phyloP scores from a whole-genome alignment of 805 yeast genomes.

The Hyphopichia homilentoma region DNA sequence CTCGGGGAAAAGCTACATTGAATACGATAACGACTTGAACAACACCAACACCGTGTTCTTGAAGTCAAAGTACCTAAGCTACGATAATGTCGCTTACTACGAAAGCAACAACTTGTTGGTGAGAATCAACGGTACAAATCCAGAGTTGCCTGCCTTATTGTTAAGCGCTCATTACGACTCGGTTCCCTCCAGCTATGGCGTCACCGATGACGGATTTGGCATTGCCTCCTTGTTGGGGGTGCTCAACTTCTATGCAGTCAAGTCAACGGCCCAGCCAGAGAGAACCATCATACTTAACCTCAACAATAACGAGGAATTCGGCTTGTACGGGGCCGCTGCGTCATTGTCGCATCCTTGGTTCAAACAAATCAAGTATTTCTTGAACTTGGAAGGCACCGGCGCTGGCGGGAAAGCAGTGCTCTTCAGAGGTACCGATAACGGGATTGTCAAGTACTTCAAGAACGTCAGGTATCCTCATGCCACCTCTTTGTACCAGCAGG shows the following conservation, averaged over 20 bases:
- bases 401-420: conserved; percentile 82
- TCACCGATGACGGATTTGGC: conserved; percentile 93
- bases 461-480: conserved; percentile 70
- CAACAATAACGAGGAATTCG: conserved; percentile 88
- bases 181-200: conserved; percentile 82
- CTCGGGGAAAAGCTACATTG: conserved; percentile 23
- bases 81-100: conserved; percentile 63
- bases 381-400: conserved; percentile 91
- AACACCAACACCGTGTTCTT: conserved; percentile 47
- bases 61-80: conserved; percentile 42
- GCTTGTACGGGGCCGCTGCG: conserved; percentile 74
- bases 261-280: conserved; percentile 47
- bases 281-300: conserved; percentile 79
- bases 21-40: conserved; percentile 39
- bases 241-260: conserved; percentile 42
- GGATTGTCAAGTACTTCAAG: conserved; percentile 55
- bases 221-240: conserved; percentile 76
- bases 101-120: conserved; percentile 82
- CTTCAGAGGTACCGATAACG: conserved; percentile 79
- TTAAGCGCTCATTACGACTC: conserved; percentile 87
- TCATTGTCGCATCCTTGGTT: conserved; percentile 76
- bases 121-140: conserved; percentile 62
- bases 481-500: conserved; percentile 78
- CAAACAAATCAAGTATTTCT: conserved; percentile 53
- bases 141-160: conserved; percentile 59